Evolutionary conservation across 345 rosid genomes (phyloP).

Genomic region (Clarkia xantiana): DNA sequence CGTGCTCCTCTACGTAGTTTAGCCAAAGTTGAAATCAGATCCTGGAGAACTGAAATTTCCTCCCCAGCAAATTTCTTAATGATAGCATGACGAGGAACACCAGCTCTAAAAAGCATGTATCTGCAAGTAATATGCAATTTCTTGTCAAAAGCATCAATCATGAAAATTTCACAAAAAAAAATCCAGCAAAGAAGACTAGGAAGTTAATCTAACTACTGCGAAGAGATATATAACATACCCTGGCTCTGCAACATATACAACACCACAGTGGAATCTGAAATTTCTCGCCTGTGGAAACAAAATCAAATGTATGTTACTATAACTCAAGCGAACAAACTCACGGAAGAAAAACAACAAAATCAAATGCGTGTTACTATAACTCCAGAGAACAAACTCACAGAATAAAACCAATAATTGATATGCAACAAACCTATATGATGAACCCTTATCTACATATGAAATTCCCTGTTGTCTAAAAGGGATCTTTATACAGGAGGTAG

Average conservation of each 20-base stretch:
- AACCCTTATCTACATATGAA: too few species aligned
- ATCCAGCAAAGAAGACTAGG: not conserved
- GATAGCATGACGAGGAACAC: conserved; percentile 89
- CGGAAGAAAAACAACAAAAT: too few species aligned
- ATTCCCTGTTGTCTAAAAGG: too few species aligned
- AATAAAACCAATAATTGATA: too few species aligned
- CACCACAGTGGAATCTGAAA: conserved; percentile 76
- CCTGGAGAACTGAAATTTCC: conserved; percentile 59
- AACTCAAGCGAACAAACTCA: too few species aligned
- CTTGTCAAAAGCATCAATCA: not conserved
- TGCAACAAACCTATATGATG: too few species aligned
- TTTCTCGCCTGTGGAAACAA: conserved; percentile 71
- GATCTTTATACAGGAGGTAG: too few species aligned
- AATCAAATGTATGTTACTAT: too few species aligned
- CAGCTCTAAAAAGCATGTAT: conserved; percentile 89
- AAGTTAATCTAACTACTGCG: not conserved
- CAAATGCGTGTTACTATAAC: not conserved
- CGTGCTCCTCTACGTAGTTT: conserved; percentile 67
- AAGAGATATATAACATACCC: conserved; percentile 38
- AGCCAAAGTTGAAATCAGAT: conserved; percentile 49
- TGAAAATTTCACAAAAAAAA: not conserved
- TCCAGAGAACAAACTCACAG: too few species aligned
- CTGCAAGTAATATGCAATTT: conserved; percentile 22
- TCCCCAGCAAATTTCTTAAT: conserved; percentile 79
- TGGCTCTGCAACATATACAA: conserved; percentile 80